Base-by-base conservation (phyloP, 257 asterid species). In the Prunella vulgaris region DNA sequence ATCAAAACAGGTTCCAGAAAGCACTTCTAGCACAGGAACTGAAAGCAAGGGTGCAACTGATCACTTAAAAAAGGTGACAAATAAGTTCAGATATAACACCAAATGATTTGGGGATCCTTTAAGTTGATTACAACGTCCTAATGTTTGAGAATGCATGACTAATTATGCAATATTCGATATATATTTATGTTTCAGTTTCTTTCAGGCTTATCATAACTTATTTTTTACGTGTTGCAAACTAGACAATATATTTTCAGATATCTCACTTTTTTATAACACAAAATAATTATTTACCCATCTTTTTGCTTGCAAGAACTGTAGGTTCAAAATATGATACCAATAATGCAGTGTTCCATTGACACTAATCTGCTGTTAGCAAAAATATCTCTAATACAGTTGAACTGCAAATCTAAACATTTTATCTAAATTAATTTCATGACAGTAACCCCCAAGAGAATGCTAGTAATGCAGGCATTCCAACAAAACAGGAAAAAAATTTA, bases 401-500 rank as follows among this genome's bases (percentile, higher is more conserved):
- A 64, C 32, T 22, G 38, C 48, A 49, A 12, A 32, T 27, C 38
- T 13, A 52, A 42, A 61, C 3, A 54, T 52, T 33, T 35, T 72
- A 35, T 28, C 33, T 10, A 6, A 15, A 44, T 42, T 28, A 61
- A 68, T 24, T 68, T 53, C 28, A 52, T 32, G 44, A 51, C 33
- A 42, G 64, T 53, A 48, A 54, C 59, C 62, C 72, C 28, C 7
- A 27, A 13, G 37, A 37, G 21, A 15, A 53, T 35, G 53, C 35
- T n/a, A 59, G 28, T 25, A 38, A 57, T 53, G 24, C 53, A 51
- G 38, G 52, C 44, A 69, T 21, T 58, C 60, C 25, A 79, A 66
- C 25, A 5, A 53, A 72, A 69, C 35, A 49, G 46, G 54, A 20
- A 63, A 61, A 4, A 22, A 20, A 53, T n/a, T n/a, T n/a, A n/a